Evolutionary conservation across 345 rosid species (phyloP), one percentile per base, ranked within the genome.

Genomic region (Euphorbia pulcherrima): DNA sequence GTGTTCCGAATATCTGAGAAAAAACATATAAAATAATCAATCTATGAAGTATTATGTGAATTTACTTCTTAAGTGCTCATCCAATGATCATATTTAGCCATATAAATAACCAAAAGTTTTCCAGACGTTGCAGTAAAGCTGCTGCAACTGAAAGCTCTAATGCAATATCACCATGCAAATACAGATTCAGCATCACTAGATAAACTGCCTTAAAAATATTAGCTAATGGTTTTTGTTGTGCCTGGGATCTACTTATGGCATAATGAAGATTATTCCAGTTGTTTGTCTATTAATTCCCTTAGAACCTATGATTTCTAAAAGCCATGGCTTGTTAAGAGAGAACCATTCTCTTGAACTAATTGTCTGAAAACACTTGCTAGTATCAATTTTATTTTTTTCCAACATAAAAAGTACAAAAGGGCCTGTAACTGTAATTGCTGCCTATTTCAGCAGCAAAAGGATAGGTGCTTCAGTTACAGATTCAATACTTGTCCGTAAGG

Each of bases 1-100:
- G 99, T 39, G 81, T 82, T 72, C 95, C 99, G 76, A 91, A 94
- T 27, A 94, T 75, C 99, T 94, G 77, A 13, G 7, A 18, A 56
- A 53, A 70, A 60, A 51, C 21, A 24, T 20, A 21, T n/a, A n/a
- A n/a, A 55, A 41, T 52, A 56, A 48, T 62, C 55, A 68, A 16
- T 29, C 4, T 13, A 21, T n/a, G 29, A 58, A 23, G 62, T 28
- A 40, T 8, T 39, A 21, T 27, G 20, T 60, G 21, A n/a, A n/a
- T n/a, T n/a, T n/a, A n/a, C n/a, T n/a, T n/a, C n/a, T n/a, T n/a
- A n/a, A n/a, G n/a, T n/a, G n/a, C n/a, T n/a, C n/a, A n/a, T n/a
- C 33, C 20, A 66, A 12, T 10, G 23, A 16, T 30, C 20, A 3
- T 28, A 65, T 16, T 12, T 0, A 7, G 18, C 20, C 24, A 12